Evolutionary conservation across 2,329 filamentous ascomycete species (phyloP).

Genomic region (Aspergillus pseudoviridinutans): DNA sequence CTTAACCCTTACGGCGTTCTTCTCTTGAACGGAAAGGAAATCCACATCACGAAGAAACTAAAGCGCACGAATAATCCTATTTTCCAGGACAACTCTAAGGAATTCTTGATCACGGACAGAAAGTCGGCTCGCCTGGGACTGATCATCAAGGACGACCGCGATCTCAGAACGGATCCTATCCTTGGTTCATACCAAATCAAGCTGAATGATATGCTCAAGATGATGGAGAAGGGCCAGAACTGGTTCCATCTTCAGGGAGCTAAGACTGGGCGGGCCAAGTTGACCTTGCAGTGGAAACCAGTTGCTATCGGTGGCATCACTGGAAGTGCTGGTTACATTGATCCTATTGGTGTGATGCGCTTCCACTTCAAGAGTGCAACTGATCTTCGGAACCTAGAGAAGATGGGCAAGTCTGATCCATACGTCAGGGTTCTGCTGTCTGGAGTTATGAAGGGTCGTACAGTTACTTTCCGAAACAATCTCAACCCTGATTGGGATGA

Average conservation of each 20-base stretch:
- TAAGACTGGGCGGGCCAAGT: slow-evolving; percentile 80
- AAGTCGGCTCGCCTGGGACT: slow-evolving; percentile 86
- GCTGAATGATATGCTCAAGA: slow-evolving; percentile 84
- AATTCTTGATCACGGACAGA: slow-evolving; percentile 90
- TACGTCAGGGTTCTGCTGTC: slow-evolving; percentile 87
- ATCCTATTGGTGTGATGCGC: slow-evolving; percentile 91
- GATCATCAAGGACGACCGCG: slow-evolving; percentile 92
- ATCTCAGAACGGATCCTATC: slow-evolving; percentile 75
- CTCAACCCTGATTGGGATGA: slow-evolving; percentile 95
- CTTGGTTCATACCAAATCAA: slow-evolving; percentile 94
- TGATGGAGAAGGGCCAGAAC: slow-evolving; percentile 88
- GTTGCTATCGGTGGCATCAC: slow-evolving; percentile 77
- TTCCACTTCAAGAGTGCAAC: slow-evolving; percentile 83
- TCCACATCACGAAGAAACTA: slow-evolving; percentile 84
- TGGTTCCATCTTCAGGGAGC: slow-evolving; percentile 88
- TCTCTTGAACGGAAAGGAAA: slow-evolving; percentile 85
- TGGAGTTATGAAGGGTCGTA: slow-evolving; percentile 84
- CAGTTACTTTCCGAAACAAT: slow-evolving; percentile 94
- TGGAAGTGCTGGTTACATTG: slow-evolving; percentile 80
- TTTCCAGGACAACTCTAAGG: slow-evolving; percentile 88
- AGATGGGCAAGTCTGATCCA: slow-evolving; percentile 93
- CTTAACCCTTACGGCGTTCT: slow-evolving; percentile 89
- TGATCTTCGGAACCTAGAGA: slow-evolving; percentile 86
- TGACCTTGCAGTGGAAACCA: slow-evolving; percentile 92
- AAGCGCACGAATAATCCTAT: slow-evolving; percentile 98